These are phyloP conservation scores for Fulvia fulva DNA, from an alignment of 2,329 filamentous ascomycete species.

Conservation along the genomic window DNA sequence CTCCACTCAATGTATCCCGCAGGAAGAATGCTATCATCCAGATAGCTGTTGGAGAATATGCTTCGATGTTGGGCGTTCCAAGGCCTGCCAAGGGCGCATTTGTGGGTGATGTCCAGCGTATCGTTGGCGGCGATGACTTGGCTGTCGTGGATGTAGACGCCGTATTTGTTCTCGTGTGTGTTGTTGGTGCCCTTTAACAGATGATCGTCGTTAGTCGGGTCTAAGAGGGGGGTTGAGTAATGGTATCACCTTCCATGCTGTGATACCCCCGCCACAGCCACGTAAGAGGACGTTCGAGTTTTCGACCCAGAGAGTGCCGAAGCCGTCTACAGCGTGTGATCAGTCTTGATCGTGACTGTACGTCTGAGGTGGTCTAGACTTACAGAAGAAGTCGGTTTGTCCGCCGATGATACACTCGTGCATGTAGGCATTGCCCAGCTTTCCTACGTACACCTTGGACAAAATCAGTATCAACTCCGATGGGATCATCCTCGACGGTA, in stretches of 20 bases:
- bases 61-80: slow-evolving; percentile 58
- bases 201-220: background rate
- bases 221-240: background rate
- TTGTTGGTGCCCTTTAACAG: slow-evolving; percentile 28
- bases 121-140: slow-evolving; percentile 53
- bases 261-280: slow-evolving; percentile 62
- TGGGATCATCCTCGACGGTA: background rate
- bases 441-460: slow-evolving; percentile 57
- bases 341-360: background rate
- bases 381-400: slow-evolving; percentile 62
- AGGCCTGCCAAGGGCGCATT: slow-evolving; percentile 58
- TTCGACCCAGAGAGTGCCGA: slow-evolving; percentile 61
- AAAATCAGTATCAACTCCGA: background rate
- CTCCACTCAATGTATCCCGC: slow-evolving; percentile 56
- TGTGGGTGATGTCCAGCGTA: slow-evolving; percentile 38
- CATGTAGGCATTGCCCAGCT: slow-evolving; percentile 64
- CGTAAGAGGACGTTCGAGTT: slow-evolving; percentile 53
- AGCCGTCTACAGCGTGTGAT: slow-evolving; percentile 31
- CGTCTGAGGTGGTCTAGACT: background rate
- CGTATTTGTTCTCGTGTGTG: slow-evolving; percentile 63
- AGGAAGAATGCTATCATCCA: slow-evolving; percentile 52
- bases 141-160: slow-evolving; percentile 59
- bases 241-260: slow-evolving; percentile 66
- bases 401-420: slow-evolving; percentile 58
- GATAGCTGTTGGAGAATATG: slow-evolving; percentile 53